Base-by-base conservation (phyloP, 768 basidiomycete genomes). In the Lentinula lateritia region DNA sequence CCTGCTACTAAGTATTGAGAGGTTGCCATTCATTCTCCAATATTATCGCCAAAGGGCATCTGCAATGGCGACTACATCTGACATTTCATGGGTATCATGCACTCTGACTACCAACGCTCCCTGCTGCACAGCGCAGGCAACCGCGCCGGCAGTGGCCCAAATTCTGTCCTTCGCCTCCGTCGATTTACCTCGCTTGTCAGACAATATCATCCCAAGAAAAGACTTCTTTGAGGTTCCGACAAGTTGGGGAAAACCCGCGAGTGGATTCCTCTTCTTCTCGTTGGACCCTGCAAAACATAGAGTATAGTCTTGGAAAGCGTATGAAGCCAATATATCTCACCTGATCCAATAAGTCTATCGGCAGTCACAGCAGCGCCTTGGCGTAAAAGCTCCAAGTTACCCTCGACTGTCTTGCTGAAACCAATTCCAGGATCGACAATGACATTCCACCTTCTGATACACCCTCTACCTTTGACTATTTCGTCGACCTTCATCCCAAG, bases 371-470 rank as follows among this genome's bases (percentile, higher is more conserved):
- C 70, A 18, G 69, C 79, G 55, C 76, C 77, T 39, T 80, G 66
- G 9, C 87, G 79, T 53, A 98, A 71, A 10, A 96, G 67, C 63
- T 80, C 78, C 38, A 93, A 65, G 72, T 96, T 95, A 5, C 82
- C 92, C 34, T 86, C 80, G 2, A 87, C 70, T 0, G 85, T 83
- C 73, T 98, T 98, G 73, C 95, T 96, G 72, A 98, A 99, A 38
- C 97, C 96, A 57, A 98, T 76, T 0, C 96, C 96, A 3, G 96
- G 93, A 74, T 98, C 97, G 28, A 89, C 81, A 57, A 98, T 81
- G 63, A 98, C 84, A 62, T 92, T 81, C 96, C 96, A 98, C 55
- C 91, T 75, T 60, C 92, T 79, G 9, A 98, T 73, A 0, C 94
- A 92, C 0, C 86, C 87, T 53, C 72, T 77, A 0, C 88, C 89